Percentiles rank a stretch among this genome's conserved stretches.
Conservation (phyloP, 1,139 yeast species). For the Pichia sp. region DNA sequence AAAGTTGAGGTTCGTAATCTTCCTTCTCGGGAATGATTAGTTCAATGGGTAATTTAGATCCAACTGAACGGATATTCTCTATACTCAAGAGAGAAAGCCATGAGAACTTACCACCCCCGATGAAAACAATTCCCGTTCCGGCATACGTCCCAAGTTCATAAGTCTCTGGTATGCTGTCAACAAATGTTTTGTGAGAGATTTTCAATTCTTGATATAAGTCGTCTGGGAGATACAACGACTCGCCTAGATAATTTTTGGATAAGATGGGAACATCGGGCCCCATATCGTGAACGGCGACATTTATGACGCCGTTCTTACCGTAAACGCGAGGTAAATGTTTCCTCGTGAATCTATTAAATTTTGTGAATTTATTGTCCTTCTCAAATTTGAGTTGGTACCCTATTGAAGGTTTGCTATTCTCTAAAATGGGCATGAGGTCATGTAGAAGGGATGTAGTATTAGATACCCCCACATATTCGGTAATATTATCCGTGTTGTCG, state of each 20-base stretch:
- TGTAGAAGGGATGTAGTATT: too few species aligned
- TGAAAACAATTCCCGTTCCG: constrained; percentile 54
- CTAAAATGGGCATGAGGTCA: constrained; percentile 6
- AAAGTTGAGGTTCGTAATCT: constrained; percentile 43
- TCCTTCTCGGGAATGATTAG: constrained; percentile 40
- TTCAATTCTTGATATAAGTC: constrained; percentile 42
- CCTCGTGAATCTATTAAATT: constrained; percentile 1
- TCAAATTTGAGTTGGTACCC: constrained; percentile 7
- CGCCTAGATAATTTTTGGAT: constrained; percentile 42
- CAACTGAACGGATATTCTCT: constrained; percentile 43
- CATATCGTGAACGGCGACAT: constrained; percentile 26
- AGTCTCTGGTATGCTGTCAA: constrained; percentile 40
- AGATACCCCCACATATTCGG: too few species aligned
- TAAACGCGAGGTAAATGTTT: constrained; percentile 15
- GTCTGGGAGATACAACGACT: constrained; percentile 45
- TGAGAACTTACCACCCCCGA: constrained; percentile 59
- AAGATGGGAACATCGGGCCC: constrained; percentile 25
- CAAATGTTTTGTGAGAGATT: constrained; percentile 46
- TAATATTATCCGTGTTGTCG: too few species aligned
- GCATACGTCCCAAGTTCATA: constrained; percentile 37
- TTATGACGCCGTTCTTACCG: constrained; percentile 22
- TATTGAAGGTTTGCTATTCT: constrained; percentile 4
- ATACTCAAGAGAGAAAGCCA: constrained; percentile 49
- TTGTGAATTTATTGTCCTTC: not conserved
- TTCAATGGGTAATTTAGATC: constrained; percentile 55